Evolutionary conservation across 371 early-diverging fungal species (phyloP).

Genomic region (Choanephora cucurbitarum): DNA sequence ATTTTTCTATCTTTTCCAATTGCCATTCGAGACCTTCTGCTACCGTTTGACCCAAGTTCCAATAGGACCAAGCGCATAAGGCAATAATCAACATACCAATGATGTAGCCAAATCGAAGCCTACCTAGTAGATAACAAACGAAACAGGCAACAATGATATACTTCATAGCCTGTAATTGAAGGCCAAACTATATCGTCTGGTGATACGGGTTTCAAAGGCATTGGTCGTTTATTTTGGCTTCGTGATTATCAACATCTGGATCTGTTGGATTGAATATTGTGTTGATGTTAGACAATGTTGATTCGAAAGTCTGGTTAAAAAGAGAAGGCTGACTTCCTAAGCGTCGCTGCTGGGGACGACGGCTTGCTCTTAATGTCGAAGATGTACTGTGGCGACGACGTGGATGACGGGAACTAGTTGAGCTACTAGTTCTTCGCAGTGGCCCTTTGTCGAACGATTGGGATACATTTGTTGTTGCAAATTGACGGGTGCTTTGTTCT

Average conservation of each 20-base stretch:
- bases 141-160: constrained; percentile 28
- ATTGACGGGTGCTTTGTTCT: not conserved
- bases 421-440: not conserved
- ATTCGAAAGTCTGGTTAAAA: constrained; percentile 37
- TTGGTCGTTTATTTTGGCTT: constrained; percentile 12
- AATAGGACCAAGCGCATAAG: constrained; percentile 32
- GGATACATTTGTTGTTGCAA: not conserved
- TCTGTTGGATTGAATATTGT: constrained; percentile 18
- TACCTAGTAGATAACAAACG: constrained; percentile 32
- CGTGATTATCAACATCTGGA: constrained; percentile 1
- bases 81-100: constrained; percentile 18
- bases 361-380: not conserved
- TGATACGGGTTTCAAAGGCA: constrained; percentile 19
- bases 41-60: constrained; percentile 27
- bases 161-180: constrained; percentile 36
- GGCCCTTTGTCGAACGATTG: not conserved
- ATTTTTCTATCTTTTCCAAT: constrained; percentile 33
- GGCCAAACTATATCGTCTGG: constrained; percentile 26
- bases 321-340: constrained; percentile 64
- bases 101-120: constrained; percentile 22
- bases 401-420: not conserved
- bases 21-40: constrained; percentile 36
- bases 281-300: constrained; percentile 46
- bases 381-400: not conserved
- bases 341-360: constrained; percentile 47